These are phyloP conservation scores for Coemansia sp. DNA, from an alignment of 192 early-diverging fungal species.

Conservation along the genomic window DNA sequence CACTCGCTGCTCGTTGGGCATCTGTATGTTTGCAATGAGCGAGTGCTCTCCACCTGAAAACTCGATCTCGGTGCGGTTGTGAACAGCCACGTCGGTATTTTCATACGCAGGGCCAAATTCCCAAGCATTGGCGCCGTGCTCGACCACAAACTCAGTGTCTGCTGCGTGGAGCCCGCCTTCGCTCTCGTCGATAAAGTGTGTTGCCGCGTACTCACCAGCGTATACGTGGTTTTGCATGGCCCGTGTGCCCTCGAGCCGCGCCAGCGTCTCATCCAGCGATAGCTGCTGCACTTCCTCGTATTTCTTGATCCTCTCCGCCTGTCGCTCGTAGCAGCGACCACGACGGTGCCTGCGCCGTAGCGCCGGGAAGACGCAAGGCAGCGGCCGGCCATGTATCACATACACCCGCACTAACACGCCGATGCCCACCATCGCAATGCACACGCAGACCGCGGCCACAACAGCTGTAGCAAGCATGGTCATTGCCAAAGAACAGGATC, in stretches of 20 bases:
- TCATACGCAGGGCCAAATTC: slow-evolving; percentile 28
- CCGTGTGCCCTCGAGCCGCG: slow-evolving; percentile 26
- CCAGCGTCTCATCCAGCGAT: slow-evolving; percentile 30
- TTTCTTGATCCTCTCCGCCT: slow-evolving; percentile 4
- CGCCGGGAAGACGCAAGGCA: slow-evolving; percentile 5
- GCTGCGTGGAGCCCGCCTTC: slow-evolving; percentile 28
- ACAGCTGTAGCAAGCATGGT: slow-evolving; percentile 24
- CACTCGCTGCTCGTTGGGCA: slow-evolving; percentile 52
- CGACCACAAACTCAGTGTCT: slow-evolving; percentile 39
- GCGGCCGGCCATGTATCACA: slow-evolving; percentile 6
- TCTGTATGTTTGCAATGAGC: slow-evolving; percentile 45
- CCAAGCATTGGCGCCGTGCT: slow-evolving; percentile 49
- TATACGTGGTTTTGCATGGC: slow-evolving; percentile 40
- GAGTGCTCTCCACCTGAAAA: slow-evolving; percentile 39
- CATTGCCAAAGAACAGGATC: slow-evolving; percentile 19
- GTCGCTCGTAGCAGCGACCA: slow-evolving; percentile 3
- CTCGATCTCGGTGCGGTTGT: slow-evolving; percentile 39
- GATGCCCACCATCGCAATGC: slow-evolving; percentile 11
- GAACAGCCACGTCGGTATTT: slow-evolving; percentile 24
- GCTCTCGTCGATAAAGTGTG: slow-evolving; percentile 46
- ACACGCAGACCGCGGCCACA: slow-evolving; percentile 26
- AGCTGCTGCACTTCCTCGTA: slow-evolving; percentile 29
- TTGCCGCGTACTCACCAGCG: slow-evolving; percentile 58
- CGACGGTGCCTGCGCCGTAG: neutral
- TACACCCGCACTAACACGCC: slow-evolving; percentile 15